These are phyloP conservation scores for Asparagopsis taxiformis DNA, from an alignment of 31 red algal species.

Conservation along the genomic window DNA sequence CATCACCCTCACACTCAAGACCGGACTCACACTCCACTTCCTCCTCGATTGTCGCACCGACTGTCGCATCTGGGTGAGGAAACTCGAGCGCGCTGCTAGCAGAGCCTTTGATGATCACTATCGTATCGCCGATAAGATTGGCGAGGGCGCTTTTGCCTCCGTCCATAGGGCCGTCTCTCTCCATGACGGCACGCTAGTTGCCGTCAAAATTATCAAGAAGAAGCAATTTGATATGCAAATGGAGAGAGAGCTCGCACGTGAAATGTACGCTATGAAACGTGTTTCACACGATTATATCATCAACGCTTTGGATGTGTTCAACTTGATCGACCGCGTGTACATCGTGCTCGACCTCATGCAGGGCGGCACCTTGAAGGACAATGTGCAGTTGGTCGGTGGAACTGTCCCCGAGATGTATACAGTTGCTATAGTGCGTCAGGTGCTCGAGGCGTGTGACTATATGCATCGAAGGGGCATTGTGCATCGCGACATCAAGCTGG, in stretches of 20 bases:
- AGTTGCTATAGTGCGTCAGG: constrained; percentile 40
- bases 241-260: constrained; percentile 10
- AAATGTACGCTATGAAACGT: constrained; percentile 11
- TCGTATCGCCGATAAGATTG: constrained; percentile 7
- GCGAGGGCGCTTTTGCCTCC: constrained; percentile 23
- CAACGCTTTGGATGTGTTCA: constrained; percentile 3
- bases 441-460: constrained; percentile 64
- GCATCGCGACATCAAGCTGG: constrained; percentile 94
- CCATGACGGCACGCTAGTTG: background rate
- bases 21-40: background rate
- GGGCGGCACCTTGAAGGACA: constrained; percentile 53
- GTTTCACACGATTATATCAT: constrained; percentile 1
- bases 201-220: constrained; percentile 24
- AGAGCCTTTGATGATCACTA: background rate
- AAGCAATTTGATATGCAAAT: constrained; percentile 3
- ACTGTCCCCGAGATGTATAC: constrained; percentile 18
- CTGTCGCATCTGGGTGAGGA: background rate
- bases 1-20: background rate
- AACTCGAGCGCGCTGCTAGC: background rate
- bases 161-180: constrained; percentile 2
- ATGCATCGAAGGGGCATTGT: constrained; percentile 79
- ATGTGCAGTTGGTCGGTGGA: constrained; percentile 25
- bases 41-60: background rate
- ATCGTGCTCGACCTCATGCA: constrained; percentile 65
- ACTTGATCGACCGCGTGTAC: constrained; percentile 8